Evolutionary conservation across 2,329 filamentous ascomycete genomes (phyloP), one percentile per base, ranked within the genome.

Genomic region (Colletotrichum chrysophilum): DNA sequence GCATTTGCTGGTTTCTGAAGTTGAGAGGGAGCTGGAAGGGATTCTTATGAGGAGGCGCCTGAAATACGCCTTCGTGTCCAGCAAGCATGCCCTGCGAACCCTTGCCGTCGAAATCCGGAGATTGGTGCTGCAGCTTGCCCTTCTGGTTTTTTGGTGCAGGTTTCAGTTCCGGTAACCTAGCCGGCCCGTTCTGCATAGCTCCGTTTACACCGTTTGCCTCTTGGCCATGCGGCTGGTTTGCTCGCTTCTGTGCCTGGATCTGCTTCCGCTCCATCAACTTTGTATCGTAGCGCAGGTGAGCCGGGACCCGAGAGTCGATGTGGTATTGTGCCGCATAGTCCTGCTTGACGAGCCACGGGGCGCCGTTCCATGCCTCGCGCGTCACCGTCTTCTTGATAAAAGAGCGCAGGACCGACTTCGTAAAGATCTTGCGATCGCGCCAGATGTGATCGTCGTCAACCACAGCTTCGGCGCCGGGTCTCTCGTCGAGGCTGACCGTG

Each of bases 351-450:
- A 98, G 87, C 97, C 97, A 99, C 0, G 97, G 96, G 1, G 97
- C 97, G n/a, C 96, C 96, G 76, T 93, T 96, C 95, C 96, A 98
- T 5, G 95, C 92, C 81, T 98, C 97, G 76, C 96, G 89, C 3
- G 93, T 94, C n/a, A 98, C 94, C 1, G 96, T 97, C 84, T 97
- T 96, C 83, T 98, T 98, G 78, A 99, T 95, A 79, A 98, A 99
- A 7, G 96, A 95, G 38, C 96, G 93, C 55, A 99, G 88, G 83
- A 98, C 96, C 65, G 96, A 93, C 85, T 99, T 98, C 32, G 96
- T 98, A 82, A 98, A 99, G 62, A 95, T 91, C 80, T 96, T 98
- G 68, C 96, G 93, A 82, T 98, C 96, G 77, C 97, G 94, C 77
- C 91, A 93, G 72, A 98, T 93, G 81, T 98, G 94, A 66, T 94